Evolutionary conservation across 768 basidiomycete genomes (phyloP).

Genomic region (Macrolepiota fuliginosa): DNA sequence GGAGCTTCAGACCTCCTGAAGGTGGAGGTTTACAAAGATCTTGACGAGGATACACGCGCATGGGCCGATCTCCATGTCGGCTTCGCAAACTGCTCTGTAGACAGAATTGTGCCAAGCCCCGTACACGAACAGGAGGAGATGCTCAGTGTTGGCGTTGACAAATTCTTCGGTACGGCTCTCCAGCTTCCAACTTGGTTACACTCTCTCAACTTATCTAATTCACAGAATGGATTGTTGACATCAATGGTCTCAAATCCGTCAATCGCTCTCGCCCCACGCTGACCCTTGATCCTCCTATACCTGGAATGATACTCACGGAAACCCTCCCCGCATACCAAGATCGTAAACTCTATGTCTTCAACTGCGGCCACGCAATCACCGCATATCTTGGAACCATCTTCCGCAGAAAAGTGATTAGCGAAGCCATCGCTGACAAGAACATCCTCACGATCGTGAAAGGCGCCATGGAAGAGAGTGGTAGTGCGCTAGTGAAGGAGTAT

Average conservation of each 20-base stretch:
- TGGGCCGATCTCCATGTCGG: conserved; percentile 10
- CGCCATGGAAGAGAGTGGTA: conserved; percentile 8
- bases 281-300: background rate
- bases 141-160: conserved; percentile 7
- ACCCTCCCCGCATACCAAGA: conserved; percentile 7
- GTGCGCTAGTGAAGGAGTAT: conserved; percentile 4
- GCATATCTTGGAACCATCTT: conserved; percentile 10
- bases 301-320: conserved; percentile 8
- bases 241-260: conserved; percentile 5
- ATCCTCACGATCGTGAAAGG: background rate
- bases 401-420: background rate
- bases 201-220: background rate
- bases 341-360: conserved; percentile 11
- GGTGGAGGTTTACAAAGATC: background rate
- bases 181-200: background rate
- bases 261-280: background rate
- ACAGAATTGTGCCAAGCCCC: conserved; percentile 7
- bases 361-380: conserved; percentile 6
- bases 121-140: conserved; percentile 1
- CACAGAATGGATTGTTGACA: conserved; percentile 11
- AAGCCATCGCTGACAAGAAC: conserved; percentile 1
- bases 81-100: conserved; percentile 11
- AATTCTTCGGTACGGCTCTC: conserved; percentile 7
- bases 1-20: background rate
- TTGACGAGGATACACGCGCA: background rate